Conservation (phyloP, 2,329 filamentous ascomycete genomes). For the Ophiostoma novo-ulmi region DNA sequence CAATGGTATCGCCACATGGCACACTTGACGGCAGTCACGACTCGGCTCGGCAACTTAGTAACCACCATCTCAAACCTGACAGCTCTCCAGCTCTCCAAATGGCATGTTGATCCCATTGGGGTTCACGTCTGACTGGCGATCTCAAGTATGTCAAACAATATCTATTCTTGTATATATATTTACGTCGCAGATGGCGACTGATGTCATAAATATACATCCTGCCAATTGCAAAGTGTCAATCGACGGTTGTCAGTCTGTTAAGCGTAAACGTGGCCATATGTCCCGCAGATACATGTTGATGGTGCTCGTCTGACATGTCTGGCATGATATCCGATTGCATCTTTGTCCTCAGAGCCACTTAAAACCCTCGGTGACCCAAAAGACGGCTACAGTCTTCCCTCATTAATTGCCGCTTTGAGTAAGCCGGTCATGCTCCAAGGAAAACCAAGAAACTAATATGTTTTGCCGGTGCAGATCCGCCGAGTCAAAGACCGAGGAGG, state of each 20-base stretch:
- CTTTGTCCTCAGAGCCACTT: no score
- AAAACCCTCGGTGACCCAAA: background rate
- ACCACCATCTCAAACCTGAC: background rate
- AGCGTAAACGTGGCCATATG: background rate
- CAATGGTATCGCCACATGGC: background rate
- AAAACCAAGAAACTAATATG: constrained; percentile 10
- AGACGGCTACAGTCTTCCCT: background rate
- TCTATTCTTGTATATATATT: background rate
- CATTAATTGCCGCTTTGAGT: background rate
- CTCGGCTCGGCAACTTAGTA: background rate
- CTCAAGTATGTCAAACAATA: background rate
- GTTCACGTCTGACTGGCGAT: background rate
- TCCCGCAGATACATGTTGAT: background rate
- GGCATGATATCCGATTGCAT: background rate
- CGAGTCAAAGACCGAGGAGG: constrained; percentile 12
- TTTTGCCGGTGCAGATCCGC: constrained; percentile 12
- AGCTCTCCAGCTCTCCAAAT: background rate
- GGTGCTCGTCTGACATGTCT: background rate
- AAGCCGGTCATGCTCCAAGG: constrained; percentile 7
- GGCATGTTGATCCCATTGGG: background rate
- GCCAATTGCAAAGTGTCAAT: background rate
- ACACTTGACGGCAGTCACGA: background rate
- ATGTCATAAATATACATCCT: background rate
- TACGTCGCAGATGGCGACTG: background rate
- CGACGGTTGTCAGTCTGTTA: background rate